phyloP scores from a whole-genome alignment of 305 asterid species.

The Fraxinus nigra region DNA sequence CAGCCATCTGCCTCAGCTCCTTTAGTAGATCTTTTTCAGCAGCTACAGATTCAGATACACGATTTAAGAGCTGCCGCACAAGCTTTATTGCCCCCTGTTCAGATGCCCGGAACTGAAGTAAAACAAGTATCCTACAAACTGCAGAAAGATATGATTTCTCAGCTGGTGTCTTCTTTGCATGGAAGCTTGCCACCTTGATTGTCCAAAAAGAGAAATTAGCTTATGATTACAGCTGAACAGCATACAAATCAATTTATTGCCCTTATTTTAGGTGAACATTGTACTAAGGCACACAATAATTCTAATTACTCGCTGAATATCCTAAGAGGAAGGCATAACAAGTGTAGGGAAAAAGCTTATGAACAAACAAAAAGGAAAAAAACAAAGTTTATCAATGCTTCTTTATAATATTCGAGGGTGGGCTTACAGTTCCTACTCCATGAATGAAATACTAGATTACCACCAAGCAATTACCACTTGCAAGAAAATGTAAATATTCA shows the following conservation, averaged over 20 bases:
- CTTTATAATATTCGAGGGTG: background rate
- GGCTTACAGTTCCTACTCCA: background rate
- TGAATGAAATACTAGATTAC: background rate
- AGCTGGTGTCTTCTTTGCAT: conserved; percentile 71
- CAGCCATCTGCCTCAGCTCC: conserved; percentile 74
- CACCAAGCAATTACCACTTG: background rate
- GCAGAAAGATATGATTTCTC: conserved; percentile 77
- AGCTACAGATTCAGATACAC: conserved; percentile 39
- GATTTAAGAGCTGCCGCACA: conserved; percentile 57
- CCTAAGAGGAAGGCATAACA: background rate
- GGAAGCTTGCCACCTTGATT: conserved; percentile 61
- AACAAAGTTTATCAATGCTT: background rate
- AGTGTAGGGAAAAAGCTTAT: background rate
- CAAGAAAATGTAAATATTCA: background rate
- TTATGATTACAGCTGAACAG: conserved; percentile 9
- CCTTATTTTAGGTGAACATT: background rate
- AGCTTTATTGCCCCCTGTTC: conserved; percentile 75
- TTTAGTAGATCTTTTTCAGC: conserved; percentile 64
- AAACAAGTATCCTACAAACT: conserved; percentile 59
- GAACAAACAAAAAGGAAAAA: background rate
- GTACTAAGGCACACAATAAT: background rate
- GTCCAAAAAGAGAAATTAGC: conserved; percentile 21
- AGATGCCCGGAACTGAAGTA: conserved; percentile 64
- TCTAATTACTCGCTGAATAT: background rate
- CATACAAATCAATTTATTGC: background rate